Conservation (phyloP, 345 rosid species). For the Raphanus sativus region DNA sequence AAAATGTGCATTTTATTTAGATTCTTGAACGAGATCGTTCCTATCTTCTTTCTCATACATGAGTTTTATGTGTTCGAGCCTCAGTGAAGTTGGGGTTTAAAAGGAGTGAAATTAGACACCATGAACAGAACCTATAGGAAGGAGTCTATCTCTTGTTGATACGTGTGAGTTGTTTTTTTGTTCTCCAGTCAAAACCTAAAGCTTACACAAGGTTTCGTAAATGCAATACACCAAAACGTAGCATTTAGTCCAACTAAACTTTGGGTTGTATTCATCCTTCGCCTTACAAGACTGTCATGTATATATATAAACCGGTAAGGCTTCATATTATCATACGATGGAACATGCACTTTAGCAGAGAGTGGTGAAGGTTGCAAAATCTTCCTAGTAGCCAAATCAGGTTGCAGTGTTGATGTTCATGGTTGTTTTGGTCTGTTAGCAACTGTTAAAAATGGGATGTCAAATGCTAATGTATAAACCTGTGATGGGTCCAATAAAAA, state of each 20-base stretch:
- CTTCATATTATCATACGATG: background rate
- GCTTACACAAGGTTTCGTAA: background rate
- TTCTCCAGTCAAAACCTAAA: background rate
- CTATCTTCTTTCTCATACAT: background rate
- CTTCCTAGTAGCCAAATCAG: background rate
- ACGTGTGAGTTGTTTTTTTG: background rate
- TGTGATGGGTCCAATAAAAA: background rate
- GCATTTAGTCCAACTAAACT: background rate
- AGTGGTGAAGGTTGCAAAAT: background rate
- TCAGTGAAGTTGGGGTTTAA: constrained; percentile 8
- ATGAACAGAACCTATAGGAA: background rate
- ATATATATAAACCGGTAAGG: background rate
- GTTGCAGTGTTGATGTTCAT: background rate
- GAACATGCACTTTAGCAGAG: background rate
- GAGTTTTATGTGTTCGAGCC: background rate
- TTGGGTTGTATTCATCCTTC: background rate
- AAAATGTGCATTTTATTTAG: constrained; percentile 21
- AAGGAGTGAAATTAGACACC: background rate
- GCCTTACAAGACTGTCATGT: background rate
- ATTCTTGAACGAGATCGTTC: background rate
- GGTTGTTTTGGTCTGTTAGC: background rate
- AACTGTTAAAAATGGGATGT: background rate
- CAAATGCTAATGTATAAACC: background rate
- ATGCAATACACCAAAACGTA: background rate
- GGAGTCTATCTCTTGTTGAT: background rate